Base-by-base conservation (phyloP, 1,284 basidiomycete species). In the Amylostereum chailletii region DNA sequence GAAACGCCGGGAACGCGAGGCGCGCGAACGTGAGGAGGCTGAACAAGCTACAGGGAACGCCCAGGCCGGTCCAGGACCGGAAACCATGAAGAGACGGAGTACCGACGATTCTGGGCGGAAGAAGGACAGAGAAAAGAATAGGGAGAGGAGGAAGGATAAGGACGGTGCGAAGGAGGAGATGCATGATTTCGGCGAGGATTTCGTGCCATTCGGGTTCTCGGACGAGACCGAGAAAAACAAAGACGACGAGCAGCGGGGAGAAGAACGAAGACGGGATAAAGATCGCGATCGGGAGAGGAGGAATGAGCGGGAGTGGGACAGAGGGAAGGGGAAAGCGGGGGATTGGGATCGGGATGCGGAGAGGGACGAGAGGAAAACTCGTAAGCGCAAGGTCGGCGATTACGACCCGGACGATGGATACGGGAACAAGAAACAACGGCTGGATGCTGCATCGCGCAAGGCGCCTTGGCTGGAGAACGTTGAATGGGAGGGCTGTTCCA, bases 391-490 rank as follows among this genome's bases (percentile, higher is more conserved):
- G 58, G 63, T 61, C 53, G 76, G 68, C 58, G 69, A 66, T 54
- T 65, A 68, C 47, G 77, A 79, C 54, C 67, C 64, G 39, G 69
- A 71, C 58, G 80, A 75, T 54, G 72, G 69, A 6, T 75, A 76
- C 56, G 66, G 68, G 50, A 79, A 69, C 66, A 77, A 78, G 64
- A 79, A 77, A 61, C 77, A 84, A 60, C 70, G 81, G 50, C 58
- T 72, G 53, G 74, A 79, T 54, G 79, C 78, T 3, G 67, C 73
- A 4, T 76, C 78, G 11, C 75, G 81, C 49, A 77, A 75, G 57
- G 81, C 86, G 19, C 92, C 93, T 2, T 96, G 94, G 94, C 71
- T 83, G 2, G 68, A 70, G 11, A 70, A 79, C n/a, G 78, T 94
- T 3, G 79, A 91, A 55, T 90, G 88, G 86, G 76, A 86, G n/a